Conservation (phyloP, 441 rosid species). For the Pelargonium citronellum region DNA sequence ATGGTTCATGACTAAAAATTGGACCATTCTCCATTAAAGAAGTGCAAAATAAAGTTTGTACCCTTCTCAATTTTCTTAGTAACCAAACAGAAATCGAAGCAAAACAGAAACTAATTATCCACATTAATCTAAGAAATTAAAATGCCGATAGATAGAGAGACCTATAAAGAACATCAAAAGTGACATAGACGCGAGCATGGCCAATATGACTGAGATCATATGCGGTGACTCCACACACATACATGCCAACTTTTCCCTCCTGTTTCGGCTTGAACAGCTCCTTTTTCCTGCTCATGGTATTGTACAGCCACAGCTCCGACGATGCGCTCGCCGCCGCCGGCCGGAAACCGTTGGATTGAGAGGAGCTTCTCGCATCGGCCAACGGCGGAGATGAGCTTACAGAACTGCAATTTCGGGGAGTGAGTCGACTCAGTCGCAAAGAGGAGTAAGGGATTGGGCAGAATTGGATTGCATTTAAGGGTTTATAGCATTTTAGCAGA, state of each 20-base stretch:
- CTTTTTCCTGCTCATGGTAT: slow-evolving; percentile 56
- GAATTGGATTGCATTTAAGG: not conserved
- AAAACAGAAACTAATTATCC: not conserved
- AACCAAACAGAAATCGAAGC: not conserved
- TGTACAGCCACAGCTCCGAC: slow-evolving; percentile 48
- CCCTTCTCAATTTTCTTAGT: not conserved
- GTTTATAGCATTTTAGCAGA: slow-evolving; percentile 6
- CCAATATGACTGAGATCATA: slow-evolving; percentile 91
- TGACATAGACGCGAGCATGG: slow-evolving; percentile 84
- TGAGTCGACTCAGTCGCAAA: not conserved
- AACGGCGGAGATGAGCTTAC: not conserved
- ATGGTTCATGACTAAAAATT: too few relatives aligned
- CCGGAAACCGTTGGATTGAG: not conserved
- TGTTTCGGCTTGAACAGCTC: slow-evolving; percentile 51
- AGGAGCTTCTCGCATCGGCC: not conserved
- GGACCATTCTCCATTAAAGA: too few relatives aligned
- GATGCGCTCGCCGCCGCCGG: slow-evolving; percentile 1
- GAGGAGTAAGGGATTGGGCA: not conserved
- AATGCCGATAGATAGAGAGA: not conserved
- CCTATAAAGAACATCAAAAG: slow-evolving; percentile 83
- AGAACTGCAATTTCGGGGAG: not conserved
- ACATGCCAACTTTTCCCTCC: slow-evolving; percentile 68
- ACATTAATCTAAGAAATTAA: not conserved
- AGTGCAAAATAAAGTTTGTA: too few relatives aligned
- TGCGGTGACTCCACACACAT: slow-evolving; percentile 92